Evolutionary conservation across 495 filamentous ascomycete genomes (phyloP).

Genomic region (Tuber borchii): DNA sequence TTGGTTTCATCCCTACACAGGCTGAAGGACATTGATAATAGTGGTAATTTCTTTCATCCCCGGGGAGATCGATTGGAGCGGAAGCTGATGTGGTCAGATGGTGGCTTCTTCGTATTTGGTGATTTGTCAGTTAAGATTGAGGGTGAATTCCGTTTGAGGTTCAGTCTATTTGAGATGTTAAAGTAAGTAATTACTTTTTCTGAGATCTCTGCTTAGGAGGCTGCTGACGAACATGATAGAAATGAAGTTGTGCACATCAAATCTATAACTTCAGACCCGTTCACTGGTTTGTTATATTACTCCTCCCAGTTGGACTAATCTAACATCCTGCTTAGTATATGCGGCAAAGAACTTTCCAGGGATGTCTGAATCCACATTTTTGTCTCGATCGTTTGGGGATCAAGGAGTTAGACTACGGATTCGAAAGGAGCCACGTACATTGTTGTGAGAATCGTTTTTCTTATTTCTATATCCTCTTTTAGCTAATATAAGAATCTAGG

Average conservation of each 20-base stretch:
- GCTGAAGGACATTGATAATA: conserved; percentile 85
- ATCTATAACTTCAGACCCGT: conserved; percentile 64
- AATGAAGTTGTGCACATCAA: conserved; percentile 61
- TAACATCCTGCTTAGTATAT: conserved; percentile 51
- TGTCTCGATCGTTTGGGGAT: conserved; percentile 89
- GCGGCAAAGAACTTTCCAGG: conserved; percentile 76
- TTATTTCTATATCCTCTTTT: not conserved
- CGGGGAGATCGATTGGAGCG: not conserved
- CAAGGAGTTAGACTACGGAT: conserved; percentile 87
- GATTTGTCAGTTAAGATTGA: conserved; percentile 81
- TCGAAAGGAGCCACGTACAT: conserved; percentile 69
- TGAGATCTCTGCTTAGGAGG: conserved; percentile 5
- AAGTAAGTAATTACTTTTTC: conserved; percentile 50
- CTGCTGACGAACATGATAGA: conserved; percentile 42
- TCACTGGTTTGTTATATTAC: conserved; percentile 53
- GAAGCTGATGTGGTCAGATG: conserved; percentile 51
- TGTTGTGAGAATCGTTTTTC: conserved; percentile 44
- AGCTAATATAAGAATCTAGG: conserved; percentile 23
- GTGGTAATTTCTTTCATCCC: conserved; percentile 48
- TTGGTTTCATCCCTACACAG: conserved; percentile 87
- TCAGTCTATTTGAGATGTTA: conserved; percentile 78
- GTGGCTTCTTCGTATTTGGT: conserved; percentile 94
- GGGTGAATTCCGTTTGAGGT: conserved; percentile 71
- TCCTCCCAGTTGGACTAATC: not conserved
- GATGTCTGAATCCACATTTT: conserved; percentile 81